Conservation (phyloP, 768 basidiomycete species). For the Lyophyllum decastes region DNA sequence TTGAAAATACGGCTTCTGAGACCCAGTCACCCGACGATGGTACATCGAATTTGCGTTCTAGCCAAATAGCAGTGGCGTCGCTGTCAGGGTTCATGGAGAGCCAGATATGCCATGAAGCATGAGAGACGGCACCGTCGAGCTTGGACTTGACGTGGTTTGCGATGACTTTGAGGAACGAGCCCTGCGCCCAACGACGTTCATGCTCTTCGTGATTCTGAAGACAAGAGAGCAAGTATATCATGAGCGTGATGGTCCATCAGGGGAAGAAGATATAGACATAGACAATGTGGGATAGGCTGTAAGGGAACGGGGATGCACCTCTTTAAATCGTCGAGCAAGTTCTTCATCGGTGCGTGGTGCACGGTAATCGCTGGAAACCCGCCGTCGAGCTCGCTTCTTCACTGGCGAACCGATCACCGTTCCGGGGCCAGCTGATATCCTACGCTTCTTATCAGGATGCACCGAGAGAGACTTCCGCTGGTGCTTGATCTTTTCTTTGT, state of each 20-base stretch:
- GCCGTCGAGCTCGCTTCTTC: slow-evolving; percentile 42
- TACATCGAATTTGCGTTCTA: slow-evolving; percentile 75
- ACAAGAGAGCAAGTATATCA: slow-evolving; percentile 17
- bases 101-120: slow-evolving; percentile 63
- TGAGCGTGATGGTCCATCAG: slow-evolving; percentile 17
- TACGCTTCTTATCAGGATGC: slow-evolving; percentile 33
- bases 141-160: slow-evolving; percentile 37
- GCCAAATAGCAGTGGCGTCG: slow-evolving; percentile 79
- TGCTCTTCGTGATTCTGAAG: slow-evolving; percentile 72
- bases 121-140: slow-evolving; percentile 29
- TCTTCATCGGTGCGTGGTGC: slow-evolving; percentile 64
- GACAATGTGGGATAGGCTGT: slow-evolving; percentile 9
- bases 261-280: slow-evolving; percentile 12
- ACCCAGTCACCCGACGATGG: slow-evolving; percentile 65
- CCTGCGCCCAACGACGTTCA: slow-evolving; percentile 71
- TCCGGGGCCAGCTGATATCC: slow-evolving; percentile 25
- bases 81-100: slow-evolving; percentile 73
- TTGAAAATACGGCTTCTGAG: slow-evolving; percentile 59
- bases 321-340: slow-evolving; percentile 63
- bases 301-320: slow-evolving; percentile 47
- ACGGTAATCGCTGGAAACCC: slow-evolving; percentile 46
- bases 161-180: slow-evolving; percentile 62
- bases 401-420: slow-evolving; percentile 22
- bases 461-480: slow-evolving; percentile 16
- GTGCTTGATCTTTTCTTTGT: slow-evolving; percentile 50